Percentiles rank a stretch among this genome's conserved stretches.
These are phyloP conservation scores for Artemisia tridentata DNA, from an alignment of 129 eudicot genomes.

Conservation along the genomic window DNA sequence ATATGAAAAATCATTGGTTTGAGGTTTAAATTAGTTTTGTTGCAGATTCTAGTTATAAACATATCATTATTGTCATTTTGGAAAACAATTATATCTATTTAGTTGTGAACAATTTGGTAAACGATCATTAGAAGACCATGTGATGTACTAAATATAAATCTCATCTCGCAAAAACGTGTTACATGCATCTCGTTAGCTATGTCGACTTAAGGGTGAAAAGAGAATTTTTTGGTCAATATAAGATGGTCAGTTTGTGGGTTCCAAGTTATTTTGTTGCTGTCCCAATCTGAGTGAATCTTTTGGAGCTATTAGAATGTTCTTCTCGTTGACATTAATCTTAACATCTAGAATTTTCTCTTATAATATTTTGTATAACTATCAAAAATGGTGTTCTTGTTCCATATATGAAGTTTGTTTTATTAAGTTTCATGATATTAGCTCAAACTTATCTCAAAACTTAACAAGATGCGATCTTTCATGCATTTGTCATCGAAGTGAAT, in stretches of 20 bases:
- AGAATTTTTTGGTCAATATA: constrained; percentile 5
- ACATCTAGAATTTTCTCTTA: neutral
- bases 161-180: neutral
- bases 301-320: constrained; percentile 22
- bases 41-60: neutral
- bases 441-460: neutral
- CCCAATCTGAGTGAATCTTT: constrained; percentile 9
- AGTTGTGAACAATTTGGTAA: neutral
- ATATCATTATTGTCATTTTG: neutral
- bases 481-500: neutral
- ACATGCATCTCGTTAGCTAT: neutral
- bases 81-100: constrained; percentile 4
- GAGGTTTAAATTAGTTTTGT: neutral
- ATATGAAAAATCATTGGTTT: neutral
- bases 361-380: constrained; percentile 5
- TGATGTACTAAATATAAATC: constrained; percentile 1
- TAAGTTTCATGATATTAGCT: too few species aligned
- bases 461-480: constrained; percentile 2
- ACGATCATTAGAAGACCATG: constrained; percentile 10
- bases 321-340: neutral
- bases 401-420: neutral
- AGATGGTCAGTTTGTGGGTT: constrained; percentile 17
- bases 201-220: constrained; percentile 3
- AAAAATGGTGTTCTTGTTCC: constrained; percentile 7
- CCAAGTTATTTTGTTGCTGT: constrained; percentile 20